Evolutionary conservation across 108 stramenopile genomes (phyloP).

Genomic region (Skeletonema tropicum): DNA sequence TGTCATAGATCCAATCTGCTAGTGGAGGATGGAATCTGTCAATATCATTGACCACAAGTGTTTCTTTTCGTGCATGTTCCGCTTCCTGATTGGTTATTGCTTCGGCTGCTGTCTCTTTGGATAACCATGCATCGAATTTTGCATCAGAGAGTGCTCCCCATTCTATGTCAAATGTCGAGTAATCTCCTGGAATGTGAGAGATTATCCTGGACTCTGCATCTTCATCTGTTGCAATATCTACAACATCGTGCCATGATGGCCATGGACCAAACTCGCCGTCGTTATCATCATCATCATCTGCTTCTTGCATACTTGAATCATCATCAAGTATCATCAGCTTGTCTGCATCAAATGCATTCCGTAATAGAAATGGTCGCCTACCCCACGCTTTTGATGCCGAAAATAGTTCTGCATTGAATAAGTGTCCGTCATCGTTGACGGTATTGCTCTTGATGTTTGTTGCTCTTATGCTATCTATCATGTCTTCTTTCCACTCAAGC

Average conservation of each 20-base stretch:
- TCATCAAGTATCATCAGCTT: slow-evolving; percentile 5
- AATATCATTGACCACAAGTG: slow-evolving; percentile 86
- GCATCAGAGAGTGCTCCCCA: slow-evolving; percentile 64
- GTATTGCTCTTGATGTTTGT: not conserved
- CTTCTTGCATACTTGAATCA: slow-evolving; percentile 4
- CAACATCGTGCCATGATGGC: slow-evolving; percentile 66
- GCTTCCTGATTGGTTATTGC: not conserved
- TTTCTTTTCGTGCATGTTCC: slow-evolving; percentile 33
- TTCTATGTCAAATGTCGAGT: slow-evolving; percentile 55
- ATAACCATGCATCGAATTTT: slow-evolving; percentile 26
- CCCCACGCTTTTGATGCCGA: slow-evolving; percentile 63
- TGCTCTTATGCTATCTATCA: not conserved
- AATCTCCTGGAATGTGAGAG: slow-evolving; percentile 51
- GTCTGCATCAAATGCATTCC: slow-evolving; percentile 57
- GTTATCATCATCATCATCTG: slow-evolving; percentile 7
- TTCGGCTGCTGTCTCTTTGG: slow-evolving; percentile 25
- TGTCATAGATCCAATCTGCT: slow-evolving; percentile 75
- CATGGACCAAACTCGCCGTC: slow-evolving; percentile 16
- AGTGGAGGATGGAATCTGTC: slow-evolving; percentile 74
- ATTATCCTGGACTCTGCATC: slow-evolving; percentile 59
- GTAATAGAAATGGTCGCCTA: slow-evolving; percentile 60
- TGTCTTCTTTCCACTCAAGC: slow-evolving; percentile 1
- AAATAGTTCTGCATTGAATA: slow-evolving; percentile 21
- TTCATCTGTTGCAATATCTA: slow-evolving; percentile 56
- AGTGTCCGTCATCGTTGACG: not conserved